Evolutionary conservation across 2,329 filamentous ascomycete genomes (phyloP).

Genomic region (Beauveria australis): DNA sequence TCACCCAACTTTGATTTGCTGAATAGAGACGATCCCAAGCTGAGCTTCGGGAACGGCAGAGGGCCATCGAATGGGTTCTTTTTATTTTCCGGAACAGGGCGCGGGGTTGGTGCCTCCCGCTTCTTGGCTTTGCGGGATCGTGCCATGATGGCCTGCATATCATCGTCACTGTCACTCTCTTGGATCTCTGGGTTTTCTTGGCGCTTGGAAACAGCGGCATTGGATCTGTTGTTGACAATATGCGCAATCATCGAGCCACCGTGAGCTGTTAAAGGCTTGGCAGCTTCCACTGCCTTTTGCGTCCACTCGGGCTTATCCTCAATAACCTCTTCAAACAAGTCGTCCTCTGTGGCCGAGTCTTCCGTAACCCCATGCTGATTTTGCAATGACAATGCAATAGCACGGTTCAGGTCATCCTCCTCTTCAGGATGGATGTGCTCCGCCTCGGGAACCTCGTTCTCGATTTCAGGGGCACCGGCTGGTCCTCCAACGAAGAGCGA

Average conservation of each 20-base stretch:
- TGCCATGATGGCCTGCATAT: conserved; percentile 67
- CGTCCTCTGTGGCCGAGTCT: conserved; percentile 28
- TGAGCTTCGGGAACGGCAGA: conserved; percentile 82
- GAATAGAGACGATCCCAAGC: conserved; percentile 56
- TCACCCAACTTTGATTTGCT: conserved; percentile 29
- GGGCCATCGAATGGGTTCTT: conserved; percentile 67
- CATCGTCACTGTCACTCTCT: conserved; percentile 69
- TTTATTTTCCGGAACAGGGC: conserved; percentile 38
- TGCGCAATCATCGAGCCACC: conserved; percentile 59
- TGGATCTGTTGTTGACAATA: conserved; percentile 66
- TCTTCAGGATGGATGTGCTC: conserved; percentile 32
- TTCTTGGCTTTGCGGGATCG: conserved; percentile 57
- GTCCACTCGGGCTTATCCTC: conserved; percentile 40
- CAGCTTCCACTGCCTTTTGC: conserved; percentile 42
- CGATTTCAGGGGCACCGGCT: conserved; percentile 16
- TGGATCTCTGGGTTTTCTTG: conserved; percentile 16
- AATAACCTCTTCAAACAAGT: conserved; percentile 43
- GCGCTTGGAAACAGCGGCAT: conserved; percentile 45
- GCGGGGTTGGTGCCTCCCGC: conserved; percentile 31
- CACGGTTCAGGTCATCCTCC: conserved; percentile 61
- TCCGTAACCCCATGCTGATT: conserved; percentile 42
- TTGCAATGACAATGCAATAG: conserved; percentile 78
- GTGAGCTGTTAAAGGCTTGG: conserved; percentile 42
- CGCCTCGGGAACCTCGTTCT: conserved; percentile 25
- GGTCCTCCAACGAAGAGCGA: conserved; percentile 39